phyloP scores from a whole-genome alignment of 1,284 basidiomycete genomes.

The Pisolithus thermaeus region DNA sequence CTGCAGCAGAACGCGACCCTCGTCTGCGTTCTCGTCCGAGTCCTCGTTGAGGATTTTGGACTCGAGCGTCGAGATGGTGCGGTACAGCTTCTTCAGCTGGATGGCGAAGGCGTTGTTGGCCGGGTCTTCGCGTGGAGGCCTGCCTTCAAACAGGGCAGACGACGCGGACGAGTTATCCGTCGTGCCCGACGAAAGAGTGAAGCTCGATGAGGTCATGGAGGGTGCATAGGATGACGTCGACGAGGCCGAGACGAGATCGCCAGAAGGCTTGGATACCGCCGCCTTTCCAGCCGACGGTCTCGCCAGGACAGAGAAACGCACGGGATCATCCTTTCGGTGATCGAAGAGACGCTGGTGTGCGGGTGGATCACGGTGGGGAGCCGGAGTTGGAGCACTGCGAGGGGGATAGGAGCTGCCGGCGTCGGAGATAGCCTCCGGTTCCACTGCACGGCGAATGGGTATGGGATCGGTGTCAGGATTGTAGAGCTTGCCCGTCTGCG shows the following conservation, averaged over 20 bases:
- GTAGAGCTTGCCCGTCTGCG: constrained; percentile 47
- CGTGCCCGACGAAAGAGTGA: constrained; percentile 69
- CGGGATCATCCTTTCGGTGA: constrained; percentile 78
- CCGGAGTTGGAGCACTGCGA: constrained; percentile 25
- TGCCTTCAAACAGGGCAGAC: constrained; percentile 57
- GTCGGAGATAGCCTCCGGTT: constrained; percentile 59
- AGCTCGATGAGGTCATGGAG: constrained; percentile 64
- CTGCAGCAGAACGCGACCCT: constrained; percentile 51
- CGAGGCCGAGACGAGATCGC: constrained; percentile 68
- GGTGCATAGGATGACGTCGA: constrained; percentile 73
- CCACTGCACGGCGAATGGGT: constrained; percentile 52
- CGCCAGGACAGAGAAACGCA: constrained; percentile 64
- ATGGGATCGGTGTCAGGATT: constrained; percentile 68
- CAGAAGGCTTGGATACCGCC: constrained; percentile 53
- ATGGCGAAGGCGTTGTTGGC: constrained; percentile 62
- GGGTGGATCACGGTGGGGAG: constrained; percentile 32
- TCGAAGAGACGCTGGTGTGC: constrained; percentile 69
- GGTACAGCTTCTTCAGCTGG: constrained; percentile 78
- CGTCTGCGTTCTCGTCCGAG: constrained; percentile 43
- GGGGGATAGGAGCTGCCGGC: constrained; percentile 47
- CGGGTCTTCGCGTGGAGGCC: constrained; percentile 46
- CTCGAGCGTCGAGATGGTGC: constrained; percentile 69
- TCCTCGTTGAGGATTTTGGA: constrained; percentile 64
- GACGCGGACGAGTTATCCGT: constrained; percentile 68
- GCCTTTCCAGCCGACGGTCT: constrained; percentile 40